A percentile compares a stretch with the other conserved stretches of the same genome.
These are phyloP conservation scores for Immersiella caudata DNA, from an alignment of 495 filamentous ascomycete genomes.

Conservation along the genomic window DNA sequence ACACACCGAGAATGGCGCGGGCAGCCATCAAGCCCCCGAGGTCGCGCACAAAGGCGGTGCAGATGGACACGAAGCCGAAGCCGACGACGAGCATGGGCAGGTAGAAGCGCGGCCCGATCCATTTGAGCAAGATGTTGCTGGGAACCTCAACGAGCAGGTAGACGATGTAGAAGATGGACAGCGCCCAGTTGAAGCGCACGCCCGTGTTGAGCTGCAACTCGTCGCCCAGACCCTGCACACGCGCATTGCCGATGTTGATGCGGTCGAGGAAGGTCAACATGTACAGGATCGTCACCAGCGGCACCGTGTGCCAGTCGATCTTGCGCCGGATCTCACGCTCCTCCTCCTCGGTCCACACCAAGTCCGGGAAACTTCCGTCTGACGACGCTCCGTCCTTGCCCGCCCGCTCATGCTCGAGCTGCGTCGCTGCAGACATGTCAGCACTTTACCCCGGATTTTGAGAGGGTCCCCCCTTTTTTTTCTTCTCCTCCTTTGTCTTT, in stretches of 20 bases:
- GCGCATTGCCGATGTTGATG: constrained; percentile 66
- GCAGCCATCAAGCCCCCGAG: constrained; percentile 48
- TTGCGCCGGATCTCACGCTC: constrained; percentile 54
- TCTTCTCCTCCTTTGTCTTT: no score
- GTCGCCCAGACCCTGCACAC: constrained; percentile 60
- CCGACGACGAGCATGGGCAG: constrained; percentile 60
- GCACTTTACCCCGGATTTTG: neutral
- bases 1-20: constrained; percentile 53
- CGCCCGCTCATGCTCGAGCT: constrained; percentile 21
- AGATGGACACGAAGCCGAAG: constrained; percentile 50
- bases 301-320: constrained; percentile 56
- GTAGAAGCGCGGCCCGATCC: constrained; percentile 62
- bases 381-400: constrained; percentile 28
- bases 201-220: constrained; percentile 54
- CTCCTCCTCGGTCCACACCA: constrained; percentile 54
- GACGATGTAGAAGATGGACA: constrained; percentile 67
- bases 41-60: constrained; percentile 48
- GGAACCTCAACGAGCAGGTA: constrained; percentile 69
- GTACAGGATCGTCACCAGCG: constrained; percentile 57
- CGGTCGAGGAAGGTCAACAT: constrained; percentile 54
- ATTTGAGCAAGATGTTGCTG: constrained; percentile 66
- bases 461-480: neutral
- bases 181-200: constrained; percentile 60
- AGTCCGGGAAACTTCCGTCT: constrained; percentile 28
- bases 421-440: constrained; percentile 11